phyloP scores from a whole-genome alignment of 2,329 filamentous ascomycete species.

The Colletotrichum sp. region DNA sequence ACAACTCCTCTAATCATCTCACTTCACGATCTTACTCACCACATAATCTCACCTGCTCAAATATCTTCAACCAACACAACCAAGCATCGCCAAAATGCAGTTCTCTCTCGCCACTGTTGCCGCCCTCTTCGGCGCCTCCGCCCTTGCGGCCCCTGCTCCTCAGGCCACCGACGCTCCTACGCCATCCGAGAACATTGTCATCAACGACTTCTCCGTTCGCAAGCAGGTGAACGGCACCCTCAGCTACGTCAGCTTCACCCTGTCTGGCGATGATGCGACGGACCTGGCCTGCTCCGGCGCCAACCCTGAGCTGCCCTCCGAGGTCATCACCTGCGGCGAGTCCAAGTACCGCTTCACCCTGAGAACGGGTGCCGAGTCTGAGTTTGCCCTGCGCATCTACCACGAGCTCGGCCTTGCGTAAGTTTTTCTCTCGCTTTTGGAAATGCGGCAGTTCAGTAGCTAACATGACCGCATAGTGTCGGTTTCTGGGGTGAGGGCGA shows the following conservation, averaged over 20 bases:
- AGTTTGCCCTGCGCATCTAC: slow-evolving; percentile 27
- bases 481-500: slow-evolving; percentile 24
- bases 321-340: slow-evolving; percentile 28
- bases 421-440: background rate
- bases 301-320: slow-evolving; percentile 24
- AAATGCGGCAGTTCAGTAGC: background rate
- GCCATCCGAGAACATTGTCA: slow-evolving; percentile 27
- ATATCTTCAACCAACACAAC: background rate
- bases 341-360: slow-evolving; percentile 33
- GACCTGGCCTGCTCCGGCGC: slow-evolving; percentile 18
- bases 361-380: slow-evolving; percentile 11
- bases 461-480: slow-evolving; percentile 5
- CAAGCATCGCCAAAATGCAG: slow-evolving; percentile 24
- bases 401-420: slow-evolving; percentile 26
- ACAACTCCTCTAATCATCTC: background rate
- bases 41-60: background rate
- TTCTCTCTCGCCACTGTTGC: slow-evolving; percentile 23
- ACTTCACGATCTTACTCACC: background rate
- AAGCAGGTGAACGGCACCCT: slow-evolving; percentile 22
- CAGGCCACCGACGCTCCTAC: background rate
- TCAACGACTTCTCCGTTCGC: slow-evolving; percentile 27
- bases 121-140: slow-evolving; percentile 24
- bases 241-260: slow-evolving; percentile 24
- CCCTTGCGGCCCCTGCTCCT: slow-evolving; percentile 22
- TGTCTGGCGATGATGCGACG: slow-evolving; percentile 24